Conservation (phyloP, 2,329 filamentous ascomycete genomes). For the Colletotrichum trifolii region DNA sequence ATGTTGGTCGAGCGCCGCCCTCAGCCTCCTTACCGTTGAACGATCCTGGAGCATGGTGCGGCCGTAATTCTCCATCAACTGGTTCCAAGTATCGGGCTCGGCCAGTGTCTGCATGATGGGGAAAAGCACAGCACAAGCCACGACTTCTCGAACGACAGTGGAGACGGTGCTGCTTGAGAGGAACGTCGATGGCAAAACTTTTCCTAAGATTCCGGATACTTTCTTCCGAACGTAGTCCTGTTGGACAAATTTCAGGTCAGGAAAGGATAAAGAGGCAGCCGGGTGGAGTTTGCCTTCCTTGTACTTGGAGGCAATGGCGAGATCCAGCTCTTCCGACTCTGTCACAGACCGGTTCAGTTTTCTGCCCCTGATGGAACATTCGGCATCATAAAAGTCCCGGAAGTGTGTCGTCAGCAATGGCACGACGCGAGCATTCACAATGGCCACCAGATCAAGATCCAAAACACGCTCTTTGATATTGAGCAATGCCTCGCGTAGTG, state of each 20-base stretch:
- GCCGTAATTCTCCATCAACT: constrained; percentile 90
- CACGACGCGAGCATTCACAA: constrained; percentile 83
- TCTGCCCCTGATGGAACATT: constrained; percentile 85
- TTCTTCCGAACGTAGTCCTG: constrained; percentile 88
- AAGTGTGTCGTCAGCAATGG: constrained; percentile 91
- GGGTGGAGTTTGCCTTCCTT: constrained; percentile 88
- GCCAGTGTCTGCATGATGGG: constrained; percentile 83
- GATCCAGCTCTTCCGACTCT: constrained; percentile 94
- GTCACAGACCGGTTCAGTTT: constrained; percentile 91
- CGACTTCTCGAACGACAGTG: constrained; percentile 85
- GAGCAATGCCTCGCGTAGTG: constrained; percentile 77
- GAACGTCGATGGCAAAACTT: constrained; percentile 78
- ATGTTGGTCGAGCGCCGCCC: constrained; percentile 93
- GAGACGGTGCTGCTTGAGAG: constrained; percentile 84
- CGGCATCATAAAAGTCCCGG: constrained; percentile 90
- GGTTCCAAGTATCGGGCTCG: constrained; percentile 98
- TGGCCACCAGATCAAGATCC: constrained; percentile 84
- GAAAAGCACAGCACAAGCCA: constrained; percentile 90
- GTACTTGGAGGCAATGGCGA: constrained; percentile 96
- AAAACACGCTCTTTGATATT: constrained; percentile 78
- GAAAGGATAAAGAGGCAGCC: constrained; percentile 83
- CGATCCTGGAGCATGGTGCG: constrained; percentile 91
- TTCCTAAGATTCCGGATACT: constrained; percentile 77
- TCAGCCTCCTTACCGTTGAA: constrained; percentile 91
- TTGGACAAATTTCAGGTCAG: constrained; percentile 85